A percentile compares a stretch with the other conserved stretches of the same genome.
These are phyloP conservation scores for Eucalyptus guilfoylei DNA, from an alignment of 345 rosid species.

Conservation along the genomic window DNA sequence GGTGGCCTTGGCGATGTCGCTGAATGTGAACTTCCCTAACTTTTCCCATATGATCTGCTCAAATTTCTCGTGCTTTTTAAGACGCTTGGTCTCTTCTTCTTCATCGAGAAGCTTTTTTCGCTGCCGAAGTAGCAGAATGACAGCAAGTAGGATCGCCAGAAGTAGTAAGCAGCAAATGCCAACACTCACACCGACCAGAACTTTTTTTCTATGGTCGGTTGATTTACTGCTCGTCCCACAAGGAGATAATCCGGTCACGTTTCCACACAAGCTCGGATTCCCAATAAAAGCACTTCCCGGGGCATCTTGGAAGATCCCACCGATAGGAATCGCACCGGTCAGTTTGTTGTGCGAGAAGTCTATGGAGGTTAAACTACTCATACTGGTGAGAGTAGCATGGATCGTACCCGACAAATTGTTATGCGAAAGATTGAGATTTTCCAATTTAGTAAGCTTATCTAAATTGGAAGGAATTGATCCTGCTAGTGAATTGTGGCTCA, in stretches of 20 bases:
- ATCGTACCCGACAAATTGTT: constrained; percentile 44
- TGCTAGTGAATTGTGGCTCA: constrained; percentile 55
- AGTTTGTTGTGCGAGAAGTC: constrained; percentile 54
- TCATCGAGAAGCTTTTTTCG: constrained; percentile 3
- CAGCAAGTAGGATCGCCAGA: neutral
- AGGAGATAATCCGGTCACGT: constrained; percentile 17
- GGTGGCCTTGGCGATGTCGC: constrained; percentile 41
- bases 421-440: constrained; percentile 44
- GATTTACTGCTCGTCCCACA: constrained; percentile 4
- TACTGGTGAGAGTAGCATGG: constrained; percentile 19
- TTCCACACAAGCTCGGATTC: constrained; percentile 49
- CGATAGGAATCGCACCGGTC: constrained; percentile 34
- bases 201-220: constrained; percentile 2
- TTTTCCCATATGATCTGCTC: constrained; percentile 39
- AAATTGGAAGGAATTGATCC: constrained; percentile 36
- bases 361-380: constrained; percentile 24
- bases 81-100: constrained; percentile 19
- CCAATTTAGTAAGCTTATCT: constrained; percentile 21
- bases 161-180: constrained; percentile 10
- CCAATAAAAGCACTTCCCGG: constrained; percentile 19
- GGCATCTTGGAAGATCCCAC: constrained; percentile 23
- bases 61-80: neutral
- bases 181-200: constrained; percentile 20
- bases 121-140: neutral
- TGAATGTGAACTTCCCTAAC: constrained; percentile 40